phyloP scores from a whole-genome alignment of 495 filamentous ascomycete genomes.

The Aspergillus hancockii region DNA sequence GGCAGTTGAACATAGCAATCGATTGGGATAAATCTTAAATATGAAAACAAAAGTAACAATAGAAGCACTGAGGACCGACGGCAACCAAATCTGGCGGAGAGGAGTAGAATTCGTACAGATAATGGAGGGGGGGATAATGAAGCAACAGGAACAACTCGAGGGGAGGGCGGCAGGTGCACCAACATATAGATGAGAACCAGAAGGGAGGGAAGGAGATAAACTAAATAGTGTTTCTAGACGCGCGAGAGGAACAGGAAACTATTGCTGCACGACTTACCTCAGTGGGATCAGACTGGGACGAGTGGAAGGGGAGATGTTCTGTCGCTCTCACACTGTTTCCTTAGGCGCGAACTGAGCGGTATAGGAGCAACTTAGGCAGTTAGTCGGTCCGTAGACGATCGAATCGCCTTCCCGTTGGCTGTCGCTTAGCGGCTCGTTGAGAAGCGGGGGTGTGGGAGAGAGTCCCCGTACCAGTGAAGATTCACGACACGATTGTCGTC shows the following conservation, averaged over 20 bases:
- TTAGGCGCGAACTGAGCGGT: conserved; percentile 31
- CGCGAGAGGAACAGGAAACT: conserved; percentile 20
- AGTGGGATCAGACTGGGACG: conserved; percentile 11
- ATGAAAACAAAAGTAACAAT: not conserved
- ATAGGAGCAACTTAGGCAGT: conserved; percentile 26
- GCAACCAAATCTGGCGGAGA: not conserved
- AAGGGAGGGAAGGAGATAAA: conserved; percentile 1
- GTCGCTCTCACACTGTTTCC: conserved; percentile 16
- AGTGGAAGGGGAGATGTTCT: conserved; percentile 15
- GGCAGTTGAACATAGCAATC: conserved; percentile 14
- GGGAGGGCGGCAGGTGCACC: not conserved
- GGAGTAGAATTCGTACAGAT: not conserved
- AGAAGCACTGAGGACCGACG: not conserved
- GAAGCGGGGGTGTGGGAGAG: conserved; percentile 26
- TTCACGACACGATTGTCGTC: conserved; percentile 11
- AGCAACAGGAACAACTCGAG: conserved; percentile 2
- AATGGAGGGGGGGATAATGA: not conserved
- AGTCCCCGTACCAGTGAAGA: conserved; percentile 19
- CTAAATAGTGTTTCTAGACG: conserved; percentile 16
- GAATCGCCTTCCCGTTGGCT: conserved; percentile 30
- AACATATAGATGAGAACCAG: conserved; percentile 10
- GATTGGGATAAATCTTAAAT: conserved; percentile 1
- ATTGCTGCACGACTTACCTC: conserved; percentile 25
- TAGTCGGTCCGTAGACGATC: conserved; percentile 38
- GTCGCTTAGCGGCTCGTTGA: conserved; percentile 46